Conservation (phyloP, 768 basidiomycete genomes). For the Kwoniella sp. region DNA sequence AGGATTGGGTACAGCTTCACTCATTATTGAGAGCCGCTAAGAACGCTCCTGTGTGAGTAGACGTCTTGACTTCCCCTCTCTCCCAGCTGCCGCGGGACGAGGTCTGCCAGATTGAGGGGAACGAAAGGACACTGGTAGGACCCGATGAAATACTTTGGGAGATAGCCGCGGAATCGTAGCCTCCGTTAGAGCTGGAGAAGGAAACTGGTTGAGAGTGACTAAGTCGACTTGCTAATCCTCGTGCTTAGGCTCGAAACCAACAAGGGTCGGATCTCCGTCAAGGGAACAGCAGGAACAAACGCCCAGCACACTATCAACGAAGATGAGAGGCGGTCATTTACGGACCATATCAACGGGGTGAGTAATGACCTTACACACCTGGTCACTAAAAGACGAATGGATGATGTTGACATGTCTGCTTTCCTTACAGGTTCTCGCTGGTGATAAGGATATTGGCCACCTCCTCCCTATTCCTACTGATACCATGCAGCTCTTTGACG, state of each 20-base stretch:
- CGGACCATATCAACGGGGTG: constrained; percentile 96
- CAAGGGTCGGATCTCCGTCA: constrained; percentile 84
- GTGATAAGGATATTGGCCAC: constrained; percentile 77
- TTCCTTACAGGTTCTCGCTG: constrained; percentile 91
- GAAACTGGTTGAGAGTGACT: not conserved
- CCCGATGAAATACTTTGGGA: no score
- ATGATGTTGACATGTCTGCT: no score
- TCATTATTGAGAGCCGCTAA: constrained; percentile 40
- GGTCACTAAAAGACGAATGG: no score
- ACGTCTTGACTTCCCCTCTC: no score
- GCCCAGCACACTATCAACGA: constrained; percentile 97
- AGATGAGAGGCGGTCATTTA: constrained; percentile 92
- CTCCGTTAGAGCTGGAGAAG: not conserved
- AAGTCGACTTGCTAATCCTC: not conserved
- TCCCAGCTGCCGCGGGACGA: no score
- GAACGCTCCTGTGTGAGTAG: constrained; percentile 40
- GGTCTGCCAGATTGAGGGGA: no score
- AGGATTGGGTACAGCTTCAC: constrained; percentile 93
- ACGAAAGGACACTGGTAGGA: no score
- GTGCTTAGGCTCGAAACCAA: constrained; percentile 45
- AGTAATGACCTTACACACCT: no score
- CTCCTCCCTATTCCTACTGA: constrained; percentile 90
- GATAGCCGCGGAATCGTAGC: not conserved
- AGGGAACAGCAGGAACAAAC: constrained; percentile 85
- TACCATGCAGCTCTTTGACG: constrained; percentile 98